Percentiles rank a stretch among this genome's conserved stretches.
Conservation (phyloP, 352 stramenopile genomes). For the Phytophthora syringae region DNA sequence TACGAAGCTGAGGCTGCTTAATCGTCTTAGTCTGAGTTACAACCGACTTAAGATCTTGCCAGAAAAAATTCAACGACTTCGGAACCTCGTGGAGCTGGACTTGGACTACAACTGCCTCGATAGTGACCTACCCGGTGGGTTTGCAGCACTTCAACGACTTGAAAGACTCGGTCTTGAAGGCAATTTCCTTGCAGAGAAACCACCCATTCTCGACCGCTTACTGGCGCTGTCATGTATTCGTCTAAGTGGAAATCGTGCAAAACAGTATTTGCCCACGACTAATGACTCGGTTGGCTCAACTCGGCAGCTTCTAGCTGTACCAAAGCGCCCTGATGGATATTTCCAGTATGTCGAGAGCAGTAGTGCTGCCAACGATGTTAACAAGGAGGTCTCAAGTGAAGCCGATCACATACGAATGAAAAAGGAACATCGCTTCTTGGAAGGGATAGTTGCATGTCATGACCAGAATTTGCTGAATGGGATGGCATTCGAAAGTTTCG, state of each 20-base stretch:
- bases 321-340: conserved; percentile 56
- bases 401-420: neutral
- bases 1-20: conserved; percentile 60
- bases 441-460: conserved; percentile 26
- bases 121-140: conserved; percentile 40
- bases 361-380: neutral
- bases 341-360: conserved; percentile 44
- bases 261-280: conserved; percentile 5
- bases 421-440: conserved; percentile 1
- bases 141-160: conserved; percentile 50
- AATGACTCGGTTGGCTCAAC: neutral
- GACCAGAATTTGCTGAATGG: conserved; percentile 37
- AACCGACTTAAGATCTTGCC: conserved; percentile 58
- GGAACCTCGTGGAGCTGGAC: conserved; percentile 69
- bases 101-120: conserved; percentile 71
- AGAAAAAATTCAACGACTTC: conserved; percentile 53
- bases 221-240: conserved; percentile 51
- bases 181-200: conserved; percentile 45
- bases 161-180: conserved; percentile 68
- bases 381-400: neutral
- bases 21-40: conserved; percentile 63
- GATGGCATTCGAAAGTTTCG: conserved; percentile 9
- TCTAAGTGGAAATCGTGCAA: conserved; percentile 53
- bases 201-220: conserved; percentile 36
- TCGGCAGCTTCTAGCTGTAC: conserved; percentile 17